Evolutionary conservation across 1,284 basidiomycete species (phyloP), one percentile per base, ranked within the genome.

Genomic region (Neolentinus lepideus): DNA sequence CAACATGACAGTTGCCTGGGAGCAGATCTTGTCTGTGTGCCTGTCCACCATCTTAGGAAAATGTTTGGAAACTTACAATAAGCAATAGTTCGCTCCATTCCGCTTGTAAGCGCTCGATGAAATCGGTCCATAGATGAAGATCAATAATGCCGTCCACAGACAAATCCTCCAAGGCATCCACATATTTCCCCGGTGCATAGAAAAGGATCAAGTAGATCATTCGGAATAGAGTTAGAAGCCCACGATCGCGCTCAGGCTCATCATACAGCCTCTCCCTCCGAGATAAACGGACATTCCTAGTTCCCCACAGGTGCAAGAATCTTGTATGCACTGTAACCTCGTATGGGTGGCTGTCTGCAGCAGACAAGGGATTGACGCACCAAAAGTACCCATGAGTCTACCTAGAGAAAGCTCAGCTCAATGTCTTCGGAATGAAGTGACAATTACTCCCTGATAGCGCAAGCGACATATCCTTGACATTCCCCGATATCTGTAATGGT

Each of bases 311-410:
- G n/a, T 43, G 16, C 16, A 43, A 43, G 19, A 43, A 43, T n/a
- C 38, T 43, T 6, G 38, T 21, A n/a, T 43, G 38, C 19, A 21
- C 38, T 43, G n/a, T n/a, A 6, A n/a, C 12, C 6, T n/a, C 19
- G 38, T 6, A n/a, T 43, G 6, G n/a, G 12, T 6, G 19, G 4
- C n/a, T 16, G 19, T 9, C 12, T 9, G 16, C 38, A 43, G 16
- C 4, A 3, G 38, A 16, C 19, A 43, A 16, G 6, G 19, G 8
- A 43, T n/a, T 4, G 38, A 21, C 47, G 22, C 35, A 27, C 27
- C 9, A 2, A 29, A 26, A 27, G 3, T 60, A 73, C 43, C 61
- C 77, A 43, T 43, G 38, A 43, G 38, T 21, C 38, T 43, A 16
- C 38, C 38, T 43, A n/a, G n/a, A 21, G 38, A 6, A 21, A 16